Conservation (phyloP, 129 eudicot species). For the Pseudognaphalium luteoalbum region DNA sequence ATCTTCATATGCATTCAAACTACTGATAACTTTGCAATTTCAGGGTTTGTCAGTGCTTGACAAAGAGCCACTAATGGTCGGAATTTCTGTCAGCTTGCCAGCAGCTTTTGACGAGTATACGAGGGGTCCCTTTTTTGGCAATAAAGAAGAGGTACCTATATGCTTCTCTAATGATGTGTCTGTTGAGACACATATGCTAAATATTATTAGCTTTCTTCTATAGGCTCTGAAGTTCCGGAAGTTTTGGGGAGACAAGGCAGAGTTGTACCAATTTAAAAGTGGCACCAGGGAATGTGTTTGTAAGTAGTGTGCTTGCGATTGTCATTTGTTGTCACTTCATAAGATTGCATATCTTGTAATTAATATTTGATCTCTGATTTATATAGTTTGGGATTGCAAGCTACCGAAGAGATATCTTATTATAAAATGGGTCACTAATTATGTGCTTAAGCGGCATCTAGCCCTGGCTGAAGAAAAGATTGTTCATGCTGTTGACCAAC, state of each 20-base stretch:
- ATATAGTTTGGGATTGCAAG: slow-evolving; percentile 76
- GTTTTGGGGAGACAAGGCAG: slow-evolving; percentile 91
- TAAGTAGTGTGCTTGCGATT: slow-evolving; percentile 40
- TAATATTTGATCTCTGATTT: background rate
- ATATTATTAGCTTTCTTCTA: background rate
- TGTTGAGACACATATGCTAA: slow-evolving; percentile 9
- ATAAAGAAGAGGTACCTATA: slow-evolving; percentile 65
- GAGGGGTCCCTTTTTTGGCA: slow-evolving; percentile 77
- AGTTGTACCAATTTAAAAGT: slow-evolving; percentile 59
- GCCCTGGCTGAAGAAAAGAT: slow-evolving; percentile 58
- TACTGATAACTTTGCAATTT: slow-evolving; percentile 23
- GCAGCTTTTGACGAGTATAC: slow-evolving; percentile 62
- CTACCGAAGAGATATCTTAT: slow-evolving; percentile 69
- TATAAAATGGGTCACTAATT: slow-evolving; percentile 61
- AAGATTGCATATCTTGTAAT: background rate
- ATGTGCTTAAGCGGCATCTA: slow-evolving; percentile 67
- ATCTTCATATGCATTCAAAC: slow-evolving; percentile 21
- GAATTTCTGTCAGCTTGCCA: slow-evolving; percentile 59
- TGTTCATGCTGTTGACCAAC: slow-evolving; percentile 69
- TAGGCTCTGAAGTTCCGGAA: slow-evolving; percentile 69
- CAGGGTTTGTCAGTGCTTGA: slow-evolving; percentile 78
- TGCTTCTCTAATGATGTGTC: slow-evolving; percentile 15
- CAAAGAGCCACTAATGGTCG: slow-evolving; percentile 64
- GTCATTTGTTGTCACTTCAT: slow-evolving; percentile 3
- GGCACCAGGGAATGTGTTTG: slow-evolving; percentile 70